phyloP scores from a whole-genome alignment of 306 rosid genomes.

The Ammopiptanthus mongolicus region DNA sequence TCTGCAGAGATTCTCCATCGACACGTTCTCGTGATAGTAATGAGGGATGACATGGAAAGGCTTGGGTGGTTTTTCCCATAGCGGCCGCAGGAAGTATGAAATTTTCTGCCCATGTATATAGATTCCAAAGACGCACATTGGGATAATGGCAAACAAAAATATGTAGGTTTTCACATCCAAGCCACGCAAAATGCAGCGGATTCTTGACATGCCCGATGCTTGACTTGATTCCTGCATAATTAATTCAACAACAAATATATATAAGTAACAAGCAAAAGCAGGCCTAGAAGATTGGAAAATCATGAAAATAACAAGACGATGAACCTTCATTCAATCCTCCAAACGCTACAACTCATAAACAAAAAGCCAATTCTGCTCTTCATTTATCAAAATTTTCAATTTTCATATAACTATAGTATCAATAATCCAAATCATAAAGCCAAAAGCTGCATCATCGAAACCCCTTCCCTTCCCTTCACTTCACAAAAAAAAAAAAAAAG shows the following conservation, averaged over 20 bases:
- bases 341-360: neutral
- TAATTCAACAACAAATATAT: conserved; percentile 13
- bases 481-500: neutral
- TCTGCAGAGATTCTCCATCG: conserved; percentile 83
- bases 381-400: neutral
- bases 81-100: conserved; percentile 92
- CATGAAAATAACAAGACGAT: neutral
- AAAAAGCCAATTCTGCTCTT: neutral
- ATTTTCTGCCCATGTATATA: conserved; percentile 95
- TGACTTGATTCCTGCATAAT: conserved; percentile 73
- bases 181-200: conserved; percentile 91
- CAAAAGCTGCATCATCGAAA: neutral
- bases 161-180: conserved; percentile 73
- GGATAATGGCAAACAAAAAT: conserved; percentile 65
- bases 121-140: conserved; percentile 62
- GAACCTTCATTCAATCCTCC: neutral
- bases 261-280: neutral
- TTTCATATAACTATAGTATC: neutral
- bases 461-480: neutral
- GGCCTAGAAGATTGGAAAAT: neutral
- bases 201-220: conserved; percentile 68
- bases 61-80: conserved; percentile 95
- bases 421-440: neutral
- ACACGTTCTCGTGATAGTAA: conserved; percentile 80
- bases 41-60: conserved; percentile 80